Conservation (phyloP, 2,329 filamentous ascomycete species). For the Rachicladosporium sp. region DNA sequence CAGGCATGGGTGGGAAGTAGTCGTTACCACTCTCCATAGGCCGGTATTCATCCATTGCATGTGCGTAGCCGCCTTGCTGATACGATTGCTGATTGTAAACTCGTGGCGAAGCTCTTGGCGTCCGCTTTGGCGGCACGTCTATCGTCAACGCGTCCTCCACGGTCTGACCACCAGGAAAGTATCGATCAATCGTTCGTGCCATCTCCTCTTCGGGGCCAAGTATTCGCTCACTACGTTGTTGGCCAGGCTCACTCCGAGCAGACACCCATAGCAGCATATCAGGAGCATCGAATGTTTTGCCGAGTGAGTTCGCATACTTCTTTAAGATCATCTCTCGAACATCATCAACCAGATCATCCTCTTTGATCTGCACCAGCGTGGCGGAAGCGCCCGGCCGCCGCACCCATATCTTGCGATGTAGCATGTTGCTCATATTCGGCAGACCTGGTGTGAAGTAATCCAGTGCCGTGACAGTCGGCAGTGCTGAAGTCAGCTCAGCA, state of each 20-base stretch:
- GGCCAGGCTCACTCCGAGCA: constrained; percentile 39
- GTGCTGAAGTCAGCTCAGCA: constrained; percentile 13
- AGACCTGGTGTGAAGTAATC: constrained; percentile 23
- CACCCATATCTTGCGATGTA: constrained; percentile 84
- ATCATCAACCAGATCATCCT: constrained; percentile 89
- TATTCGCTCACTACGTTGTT: constrained; percentile 44
- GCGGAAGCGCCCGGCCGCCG: constrained; percentile 74
- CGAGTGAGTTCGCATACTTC: constrained; percentile 90
- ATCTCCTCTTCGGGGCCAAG: constrained; percentile 82
- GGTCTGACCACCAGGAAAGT: constrained; percentile 75
- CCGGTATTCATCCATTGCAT: constrained; percentile 48
- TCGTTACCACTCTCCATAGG: constrained; percentile 61
- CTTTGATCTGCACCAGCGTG: constrained; percentile 71
- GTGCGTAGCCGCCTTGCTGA: too few species aligned
- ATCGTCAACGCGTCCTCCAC: constrained; percentile 86
- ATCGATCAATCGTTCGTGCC: constrained; percentile 61
- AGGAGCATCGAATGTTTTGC: constrained; percentile 77
- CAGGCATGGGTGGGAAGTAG: constrained; percentile 68
- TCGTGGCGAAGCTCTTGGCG: constrained; percentile 69
- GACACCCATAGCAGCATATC: constrained; percentile 71
- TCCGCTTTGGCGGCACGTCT: constrained; percentile 65
- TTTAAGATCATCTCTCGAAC: constrained; percentile 81
- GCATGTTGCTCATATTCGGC: constrained; percentile 9
- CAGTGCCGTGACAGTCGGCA: too few species aligned
- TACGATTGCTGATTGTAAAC: constrained; percentile 37